These are phyloP conservation scores for Didymella lethalis DNA, from an alignment of 2,329 filamentous ascomycete genomes.

Conservation along the genomic window DNA sequence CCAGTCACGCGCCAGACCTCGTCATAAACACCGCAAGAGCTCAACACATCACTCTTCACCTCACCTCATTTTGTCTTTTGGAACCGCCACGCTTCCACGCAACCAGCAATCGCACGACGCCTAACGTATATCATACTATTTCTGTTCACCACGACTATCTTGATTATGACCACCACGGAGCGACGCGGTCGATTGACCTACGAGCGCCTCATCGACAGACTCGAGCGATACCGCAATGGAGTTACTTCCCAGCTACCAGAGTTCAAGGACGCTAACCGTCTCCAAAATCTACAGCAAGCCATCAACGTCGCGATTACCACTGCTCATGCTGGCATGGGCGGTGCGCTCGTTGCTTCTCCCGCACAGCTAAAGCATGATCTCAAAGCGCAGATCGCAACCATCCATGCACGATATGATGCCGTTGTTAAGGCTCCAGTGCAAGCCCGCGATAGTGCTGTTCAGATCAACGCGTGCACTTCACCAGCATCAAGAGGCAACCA, in stretches of 20 bases:
- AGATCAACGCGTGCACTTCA: neutral
- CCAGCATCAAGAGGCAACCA: neutral
- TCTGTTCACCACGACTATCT: neutral
- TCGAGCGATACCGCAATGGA: neutral
- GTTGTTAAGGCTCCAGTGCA: neutral
- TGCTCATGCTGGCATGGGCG: slow-evolving; percentile 4
- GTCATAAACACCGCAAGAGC: slow-evolving; percentile 1
- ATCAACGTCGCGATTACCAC: slow-evolving; percentile 5
- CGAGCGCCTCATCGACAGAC: slow-evolving; percentile 5
- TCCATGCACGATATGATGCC: neutral
- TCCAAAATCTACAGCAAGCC: neutral
- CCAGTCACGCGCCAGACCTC: slow-evolving; percentile 10
- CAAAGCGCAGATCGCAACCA: neutral
- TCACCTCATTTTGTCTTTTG: slow-evolving; percentile 1
- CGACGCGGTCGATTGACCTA: slow-evolving; percentile 4
- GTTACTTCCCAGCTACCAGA: slow-evolving; percentile 1
- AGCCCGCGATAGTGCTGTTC: neutral
- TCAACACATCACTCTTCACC: slow-evolving; percentile 9
- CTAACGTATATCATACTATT: neutral
- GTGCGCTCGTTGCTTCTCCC: neutral
- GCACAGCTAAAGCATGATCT: slow-evolving; percentile 6
- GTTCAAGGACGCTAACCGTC: slow-evolving; percentile 1
- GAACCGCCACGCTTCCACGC: slow-evolving; percentile 1
- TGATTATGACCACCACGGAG: neutral
- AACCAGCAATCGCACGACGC: slow-evolving; percentile 4